Evolutionary conservation across 129 eudicot species (phyloP).

Genomic region (Apium graveolens): DNA sequence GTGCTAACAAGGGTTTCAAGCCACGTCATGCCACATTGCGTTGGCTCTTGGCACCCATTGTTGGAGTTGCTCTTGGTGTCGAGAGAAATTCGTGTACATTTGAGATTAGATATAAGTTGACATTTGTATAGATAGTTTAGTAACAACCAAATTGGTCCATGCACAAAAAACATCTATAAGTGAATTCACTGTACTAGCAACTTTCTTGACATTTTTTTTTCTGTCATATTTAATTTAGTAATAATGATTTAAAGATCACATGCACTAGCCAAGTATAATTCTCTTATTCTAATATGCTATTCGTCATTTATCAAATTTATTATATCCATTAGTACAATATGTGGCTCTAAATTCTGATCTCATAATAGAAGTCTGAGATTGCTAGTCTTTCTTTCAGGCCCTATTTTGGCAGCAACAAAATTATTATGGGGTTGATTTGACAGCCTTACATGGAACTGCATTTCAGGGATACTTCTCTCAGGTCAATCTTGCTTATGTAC

Average conservation of each 20-base stretch:
- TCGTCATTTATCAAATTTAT: neutral
- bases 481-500: constrained; percentile 33
- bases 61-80: no score
- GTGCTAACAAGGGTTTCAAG: no score
- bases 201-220: neutral
- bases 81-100: neutral
- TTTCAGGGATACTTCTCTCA: constrained; percentile 92
- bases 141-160: neutral
- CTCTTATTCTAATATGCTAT: neutral
- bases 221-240: neutral
- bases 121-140: neutral
- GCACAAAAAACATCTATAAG: neutral
- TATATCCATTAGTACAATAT: neutral
- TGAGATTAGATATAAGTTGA: neutral
- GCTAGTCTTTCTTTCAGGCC: constrained; percentile 48
- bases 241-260: neutral
- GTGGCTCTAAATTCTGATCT: neutral
- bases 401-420: constrained; percentile 98
- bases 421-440: constrained; percentile 89
- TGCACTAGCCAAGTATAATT: neutral
- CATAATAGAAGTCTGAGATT: constrained; percentile 1
- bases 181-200: neutral
- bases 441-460: constrained; percentile 85
- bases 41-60: no score
- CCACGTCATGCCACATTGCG: no score